A percentile compares a stretch with the other conserved stretches of the same genome.
These are phyloP conservation scores for Xylariaceae sp. DNA, from an alignment of 2,329 filamentous ascomycete genomes.

Conservation along the genomic window DNA sequence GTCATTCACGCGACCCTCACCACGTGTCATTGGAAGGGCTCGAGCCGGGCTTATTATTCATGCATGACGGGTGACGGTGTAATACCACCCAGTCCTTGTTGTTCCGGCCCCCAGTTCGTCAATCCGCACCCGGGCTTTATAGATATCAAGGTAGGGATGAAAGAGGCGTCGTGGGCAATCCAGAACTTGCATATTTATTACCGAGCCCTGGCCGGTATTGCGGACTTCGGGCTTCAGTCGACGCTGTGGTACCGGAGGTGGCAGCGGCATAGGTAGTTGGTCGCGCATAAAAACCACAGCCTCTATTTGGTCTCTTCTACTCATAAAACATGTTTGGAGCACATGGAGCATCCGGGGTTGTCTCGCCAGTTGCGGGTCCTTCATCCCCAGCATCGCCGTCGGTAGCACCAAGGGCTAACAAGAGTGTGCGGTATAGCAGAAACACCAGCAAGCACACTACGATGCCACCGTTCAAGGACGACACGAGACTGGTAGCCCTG, in stretches of 20 bases:
- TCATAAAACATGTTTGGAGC: conserved; percentile 12
- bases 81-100: conserved; percentile 5
- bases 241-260: conserved; percentile 14
- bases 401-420: neutral
- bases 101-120: neutral
- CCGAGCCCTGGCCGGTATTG: neutral
- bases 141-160: conserved; percentile 1
- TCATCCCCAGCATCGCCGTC: conserved; percentile 32
- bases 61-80: conserved; percentile 18
- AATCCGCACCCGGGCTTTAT: conserved; percentile 2
- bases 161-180: conserved; percentile 4
- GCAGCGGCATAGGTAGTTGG: conserved; percentile 6
- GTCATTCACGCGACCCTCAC: conserved; percentile 4
- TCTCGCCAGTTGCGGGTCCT: conserved; percentile 13
- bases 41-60: conserved; percentile 10
- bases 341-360: conserved; percentile 13
- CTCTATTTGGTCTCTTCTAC: neutral
- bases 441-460: conserved; percentile 30
- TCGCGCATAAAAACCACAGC: conserved; percentile 12
- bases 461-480: conserved; percentile 41
- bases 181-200: conserved; percentile 3
- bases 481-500: conserved; percentile 47
- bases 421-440: conserved; percentile 38
- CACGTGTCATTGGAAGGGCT: conserved; percentile 4
- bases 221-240: conserved; percentile 4